Evolutionary conservation across 2,329 filamentous ascomycete species (phyloP).

Genomic region (Stenocarpella maydis): DNA sequence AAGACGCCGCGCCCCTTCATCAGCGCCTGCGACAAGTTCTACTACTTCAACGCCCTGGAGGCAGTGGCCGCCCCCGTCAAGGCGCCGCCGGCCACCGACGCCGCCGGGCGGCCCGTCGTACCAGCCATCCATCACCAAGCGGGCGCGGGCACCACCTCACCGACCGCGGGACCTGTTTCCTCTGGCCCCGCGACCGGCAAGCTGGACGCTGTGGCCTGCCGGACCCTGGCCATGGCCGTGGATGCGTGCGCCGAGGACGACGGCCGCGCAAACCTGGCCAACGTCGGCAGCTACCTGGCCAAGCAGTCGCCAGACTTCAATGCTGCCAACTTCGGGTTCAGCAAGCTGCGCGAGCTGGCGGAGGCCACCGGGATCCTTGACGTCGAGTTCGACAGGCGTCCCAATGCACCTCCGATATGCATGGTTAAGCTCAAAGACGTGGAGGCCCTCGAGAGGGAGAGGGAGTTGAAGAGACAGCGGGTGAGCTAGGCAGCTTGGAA

Average conservation of each 20-base stretch:
- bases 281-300: constrained; percentile 40
- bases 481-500: not conserved
- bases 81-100: not conserved
- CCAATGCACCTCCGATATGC: not conserved
- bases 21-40: constrained; percentile 46
- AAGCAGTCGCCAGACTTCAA: constrained; percentile 45
- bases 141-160: not conserved
- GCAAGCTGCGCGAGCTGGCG: constrained; percentile 39
- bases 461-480: not conserved
- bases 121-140: not conserved
- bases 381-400: not conserved
- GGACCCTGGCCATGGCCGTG: constrained; percentile 36
- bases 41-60: constrained; percentile 40
- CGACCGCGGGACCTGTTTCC: not conserved
- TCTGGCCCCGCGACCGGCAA: not conserved
- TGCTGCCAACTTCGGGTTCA: constrained; percentile 41
- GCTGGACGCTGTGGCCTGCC: not conserved
- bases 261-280: constrained; percentile 43
- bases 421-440: constrained; percentile 32
- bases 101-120: not conserved
- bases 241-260: constrained; percentile 38
- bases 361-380: constrained; percentile 32
- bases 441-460: no score
- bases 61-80: not conserved
- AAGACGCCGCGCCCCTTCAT: constrained; percentile 46